Evolutionary conservation across 768 basidiomycete species (phyloP).

Genomic region (Tulasnella sp.): DNA sequence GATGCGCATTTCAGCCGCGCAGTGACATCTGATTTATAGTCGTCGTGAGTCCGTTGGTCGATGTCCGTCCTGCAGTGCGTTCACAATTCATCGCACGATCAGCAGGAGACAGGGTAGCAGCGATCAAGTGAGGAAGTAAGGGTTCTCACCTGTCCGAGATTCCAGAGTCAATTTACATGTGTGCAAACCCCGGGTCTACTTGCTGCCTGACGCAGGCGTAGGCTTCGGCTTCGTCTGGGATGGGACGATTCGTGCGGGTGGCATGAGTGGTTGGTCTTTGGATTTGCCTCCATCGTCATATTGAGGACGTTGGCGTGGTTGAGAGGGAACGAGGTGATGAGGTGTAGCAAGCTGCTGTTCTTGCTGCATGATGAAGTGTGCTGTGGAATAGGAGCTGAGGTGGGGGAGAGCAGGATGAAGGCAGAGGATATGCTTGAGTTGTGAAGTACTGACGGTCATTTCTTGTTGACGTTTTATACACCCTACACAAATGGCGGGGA

Average conservation of each 20-base stretch:
- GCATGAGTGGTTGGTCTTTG: background rate
- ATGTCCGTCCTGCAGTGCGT: background rate
- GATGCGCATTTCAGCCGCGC: no score
- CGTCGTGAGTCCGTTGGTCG: background rate
- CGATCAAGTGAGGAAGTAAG: background rate
- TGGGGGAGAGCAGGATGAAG: background rate
- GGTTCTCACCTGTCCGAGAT: background rate
- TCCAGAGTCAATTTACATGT: background rate
- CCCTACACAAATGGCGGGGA: no score
- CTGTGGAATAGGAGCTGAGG: background rate
- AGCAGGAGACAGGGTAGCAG: background rate
- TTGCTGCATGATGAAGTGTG: background rate
- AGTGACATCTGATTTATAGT: no score
- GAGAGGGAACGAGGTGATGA: conserved; percentile 11
- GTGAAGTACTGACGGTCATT: no score
- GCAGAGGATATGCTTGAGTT: no score
- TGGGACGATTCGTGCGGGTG: conserved; percentile 6
- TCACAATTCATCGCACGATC: background rate
- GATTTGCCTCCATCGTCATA: background rate
- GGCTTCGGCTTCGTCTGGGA: conserved; percentile 11
- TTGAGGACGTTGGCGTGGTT: conserved; percentile 4
- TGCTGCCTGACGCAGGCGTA: background rate
- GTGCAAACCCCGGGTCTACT: background rate
- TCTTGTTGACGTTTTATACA: no score
- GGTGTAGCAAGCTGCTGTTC: conserved; percentile 4